Conservation (phyloP, 2,329 filamentous ascomycete species). For the Fusarium paranaense region DNA sequence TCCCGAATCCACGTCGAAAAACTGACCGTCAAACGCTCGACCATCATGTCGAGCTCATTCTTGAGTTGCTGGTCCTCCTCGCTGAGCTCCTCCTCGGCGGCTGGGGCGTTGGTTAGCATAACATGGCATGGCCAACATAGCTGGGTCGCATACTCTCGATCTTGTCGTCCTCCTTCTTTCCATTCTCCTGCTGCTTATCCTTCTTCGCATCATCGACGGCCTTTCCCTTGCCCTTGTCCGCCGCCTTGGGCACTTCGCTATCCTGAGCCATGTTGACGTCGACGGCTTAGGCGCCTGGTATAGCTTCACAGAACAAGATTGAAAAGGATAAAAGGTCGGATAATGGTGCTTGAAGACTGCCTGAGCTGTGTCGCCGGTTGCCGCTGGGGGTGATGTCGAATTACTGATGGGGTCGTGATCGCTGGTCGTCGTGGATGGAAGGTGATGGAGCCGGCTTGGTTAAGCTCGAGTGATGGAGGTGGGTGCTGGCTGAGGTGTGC, state of each 20-base stretch:
- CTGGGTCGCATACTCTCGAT: slow-evolving; percentile 56
- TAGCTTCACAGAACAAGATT: slow-evolving; percentile 40
- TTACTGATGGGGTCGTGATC: slow-evolving; percentile 37
- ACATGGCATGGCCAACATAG: slow-evolving; percentile 16
- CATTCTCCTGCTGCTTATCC: slow-evolving; percentile 76
- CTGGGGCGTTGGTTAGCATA: slow-evolving; percentile 43
- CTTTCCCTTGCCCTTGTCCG: slow-evolving; percentile 98
- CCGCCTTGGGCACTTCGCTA: slow-evolving; percentile 83
- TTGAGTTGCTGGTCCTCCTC: slow-evolving; percentile 99
- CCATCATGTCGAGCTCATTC: slow-evolving; percentile 96
- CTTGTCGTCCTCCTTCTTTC: slow-evolving; percentile 81
- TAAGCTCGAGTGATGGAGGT: slow-evolving; percentile 47
- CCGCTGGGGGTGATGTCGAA: slow-evolving; percentile 24
- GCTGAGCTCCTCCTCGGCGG: slow-evolving; percentile 84
- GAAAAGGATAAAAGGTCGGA: slow-evolving; percentile 16
- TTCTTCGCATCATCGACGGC: slow-evolving; percentile 78
- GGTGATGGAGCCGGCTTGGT: slow-evolving; percentile 53
- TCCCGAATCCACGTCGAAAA: neutral
- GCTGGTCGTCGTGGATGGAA: slow-evolving; percentile 50
- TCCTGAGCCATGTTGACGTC: slow-evolving; percentile 86
- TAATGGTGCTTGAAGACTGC: slow-evolving; percentile 4
- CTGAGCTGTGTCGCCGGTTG: slow-evolving; percentile 18
- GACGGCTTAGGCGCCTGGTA: slow-evolving; percentile 43
- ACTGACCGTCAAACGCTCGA: slow-evolving; percentile 88
- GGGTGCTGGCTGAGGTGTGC: slow-evolving; percentile 28